Conservation (phyloP, 1,284 basidiomycete genomes). For the Boletellus deceptivus region DNA sequence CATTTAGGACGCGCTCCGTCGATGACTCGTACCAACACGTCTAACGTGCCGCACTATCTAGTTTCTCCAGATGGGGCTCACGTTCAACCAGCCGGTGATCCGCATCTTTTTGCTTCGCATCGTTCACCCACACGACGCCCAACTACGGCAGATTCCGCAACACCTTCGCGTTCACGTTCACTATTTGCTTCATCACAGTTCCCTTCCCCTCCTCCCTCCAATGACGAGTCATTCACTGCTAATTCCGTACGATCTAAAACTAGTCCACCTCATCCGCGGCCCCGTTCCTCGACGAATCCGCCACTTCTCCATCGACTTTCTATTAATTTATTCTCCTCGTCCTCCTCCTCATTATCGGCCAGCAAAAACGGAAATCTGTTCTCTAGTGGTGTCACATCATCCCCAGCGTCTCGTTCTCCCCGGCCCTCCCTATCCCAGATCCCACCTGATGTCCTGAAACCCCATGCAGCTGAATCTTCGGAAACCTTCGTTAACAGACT, state of each 20-base stretch:
- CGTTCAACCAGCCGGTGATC: slow-evolving; percentile 21
- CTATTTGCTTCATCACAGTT: slow-evolving; percentile 27
- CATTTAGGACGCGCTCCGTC: slow-evolving; percentile 46
- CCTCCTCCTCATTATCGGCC: slow-evolving; percentile 35
- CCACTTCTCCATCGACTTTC: slow-evolving; percentile 69
- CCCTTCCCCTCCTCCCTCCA: slow-evolving; percentile 11
- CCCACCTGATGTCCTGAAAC: slow-evolving; percentile 48
- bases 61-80: slow-evolving; percentile 4
- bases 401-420: slow-evolving; percentile 42
- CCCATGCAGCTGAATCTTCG: slow-evolving; percentile 64
- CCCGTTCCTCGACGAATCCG: slow-evolving; percentile 67
- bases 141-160: slow-evolving; percentile 29
- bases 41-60: slow-evolving; percentile 16
- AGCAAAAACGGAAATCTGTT: slow-evolving; percentile 28
- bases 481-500: slow-evolving; percentile 69
- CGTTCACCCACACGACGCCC: slow-evolving; percentile 22
- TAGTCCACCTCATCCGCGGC: slow-evolving; percentile 32
- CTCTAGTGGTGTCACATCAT: slow-evolving; percentile 24
- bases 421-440: slow-evolving; percentile 46
- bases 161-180: slow-evolving; percentile 21
- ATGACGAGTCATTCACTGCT: slow-evolving; percentile 9
- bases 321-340: slow-evolving; percentile 60
- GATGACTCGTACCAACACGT: slow-evolving; percentile 8
- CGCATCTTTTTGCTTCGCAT: slow-evolving; percentile 12
- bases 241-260: slow-evolving; percentile 18